Base-by-base conservation (phyloP, 2,329 filamentous ascomycete genomes). In the Paraphoma chrysanthemicola region DNA sequence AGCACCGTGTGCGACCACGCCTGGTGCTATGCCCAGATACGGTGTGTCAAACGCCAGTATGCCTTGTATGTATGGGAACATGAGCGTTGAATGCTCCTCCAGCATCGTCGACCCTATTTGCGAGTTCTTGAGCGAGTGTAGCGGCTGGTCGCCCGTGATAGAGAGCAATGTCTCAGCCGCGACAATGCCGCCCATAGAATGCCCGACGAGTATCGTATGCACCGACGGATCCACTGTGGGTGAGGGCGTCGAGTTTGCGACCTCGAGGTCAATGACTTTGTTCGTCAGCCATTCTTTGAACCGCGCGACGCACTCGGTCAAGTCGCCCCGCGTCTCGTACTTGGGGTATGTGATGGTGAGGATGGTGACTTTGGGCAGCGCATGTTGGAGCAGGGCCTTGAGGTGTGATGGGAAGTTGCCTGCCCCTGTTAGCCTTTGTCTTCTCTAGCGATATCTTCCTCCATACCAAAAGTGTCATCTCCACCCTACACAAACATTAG, bases 41-140 rank as follows among this genome's bases (percentile, higher is more conserved):
- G 95, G 95, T 0, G 95, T 99, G 78, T 98, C 94, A 74, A 97
- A 97, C 48, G 93, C 92, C 46, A 98, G 85, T 28, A 98, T 86
- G 64, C 91, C 94, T 77, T 94, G 90, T 63, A 98, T 88, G 76
- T 93, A 94, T 1, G 94, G 94, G 74, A 98, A 98, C 90, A 97
- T 94, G 74, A 96, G 87, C 31, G 79, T 78, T 68, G 85, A 89
- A 57, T 86, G 79, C 9, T 74, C 69, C 1, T 66, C 59, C 28
- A 75, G 72, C 16, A 74, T 72, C 8, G 69, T 67, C 23, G 75
- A 73, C 16, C 54, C 56, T 12, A 71, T 65, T 10, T 66, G 62
- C 51, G 71, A 71, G 36, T 80, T 80, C 62, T 67, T 66, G 17
- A 70, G 63, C 3, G 74, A 70, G 43, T 67, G 66, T 28, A 78